Conservation (phyloP, 768 basidiomycete genomes). For the Terana coerulea region DNA sequence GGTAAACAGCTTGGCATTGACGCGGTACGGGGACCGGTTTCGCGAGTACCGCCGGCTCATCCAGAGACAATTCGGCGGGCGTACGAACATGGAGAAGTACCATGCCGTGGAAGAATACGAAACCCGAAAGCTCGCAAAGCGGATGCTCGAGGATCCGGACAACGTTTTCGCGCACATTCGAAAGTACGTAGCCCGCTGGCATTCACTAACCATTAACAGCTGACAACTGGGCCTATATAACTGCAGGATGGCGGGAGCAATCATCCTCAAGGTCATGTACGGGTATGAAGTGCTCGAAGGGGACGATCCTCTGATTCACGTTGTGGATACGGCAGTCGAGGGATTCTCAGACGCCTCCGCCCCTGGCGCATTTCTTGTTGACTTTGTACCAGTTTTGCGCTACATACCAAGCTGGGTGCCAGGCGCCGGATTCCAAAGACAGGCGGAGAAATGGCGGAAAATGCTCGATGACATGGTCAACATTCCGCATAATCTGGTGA, state of each 20-base stretch:
- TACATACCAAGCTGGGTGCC: conserved; percentile 39
- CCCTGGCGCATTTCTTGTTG: conserved; percentile 28
- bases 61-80: conserved; percentile 20
- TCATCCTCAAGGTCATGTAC: conserved; percentile 26
- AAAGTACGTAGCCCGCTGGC: conserved; percentile 25
- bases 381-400: conserved; percentile 28
- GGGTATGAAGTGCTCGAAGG: conserved; percentile 23
- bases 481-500: conserved; percentile 28
- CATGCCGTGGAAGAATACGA: conserved; percentile 7
- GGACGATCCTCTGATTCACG: conserved; percentile 34
- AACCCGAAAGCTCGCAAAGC: neutral
- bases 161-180: conserved; percentile 24
- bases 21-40: conserved; percentile 21
- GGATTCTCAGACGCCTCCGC: conserved; percentile 21
- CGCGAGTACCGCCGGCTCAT: conserved; percentile 23
- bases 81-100: conserved; percentile 23
- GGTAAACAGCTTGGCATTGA: conserved; percentile 18
- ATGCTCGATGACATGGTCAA: conserved; percentile 25
- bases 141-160: conserved; percentile 24
- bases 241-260: conserved; percentile 23
- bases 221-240: neutral
- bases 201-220: neutral
- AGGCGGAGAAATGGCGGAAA: conserved; percentile 16
- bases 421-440: conserved; percentile 32
- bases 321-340: conserved; percentile 28